Conservation (phyloP, 1,139 yeast genomes). For the Scheffersomyces quercinus region DNA sequence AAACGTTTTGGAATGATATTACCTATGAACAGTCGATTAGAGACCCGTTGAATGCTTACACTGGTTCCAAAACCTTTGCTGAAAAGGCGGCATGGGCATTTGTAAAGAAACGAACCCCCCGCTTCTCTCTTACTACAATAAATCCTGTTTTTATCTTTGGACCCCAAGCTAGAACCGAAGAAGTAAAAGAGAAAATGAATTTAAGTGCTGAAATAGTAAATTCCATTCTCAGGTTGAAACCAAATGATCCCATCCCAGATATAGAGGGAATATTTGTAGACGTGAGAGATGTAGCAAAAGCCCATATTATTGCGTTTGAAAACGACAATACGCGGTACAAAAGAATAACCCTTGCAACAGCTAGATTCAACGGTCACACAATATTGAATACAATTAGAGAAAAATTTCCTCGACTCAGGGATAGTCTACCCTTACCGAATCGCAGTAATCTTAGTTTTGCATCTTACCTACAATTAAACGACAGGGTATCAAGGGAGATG, state of each 20-base stretch:
- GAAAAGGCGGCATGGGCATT: slow-evolving; percentile 16
- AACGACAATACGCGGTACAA: too few species aligned
- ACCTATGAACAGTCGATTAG: slow-evolving; percentile 36
- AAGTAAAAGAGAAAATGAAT: slow-evolving; percentile 26
- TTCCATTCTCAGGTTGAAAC: slow-evolving; percentile 5
- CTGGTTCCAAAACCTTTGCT: slow-evolving; percentile 10
- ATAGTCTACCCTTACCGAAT: not conserved
- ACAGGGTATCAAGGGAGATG: too few species aligned
- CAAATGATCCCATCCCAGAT: slow-evolving; percentile 19
- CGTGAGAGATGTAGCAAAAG: slow-evolving; percentile 8
- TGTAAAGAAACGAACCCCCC: slow-evolving; percentile 2
- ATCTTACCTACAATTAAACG: too few species aligned
- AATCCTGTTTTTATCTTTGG: not conserved
- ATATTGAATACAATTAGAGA: slow-evolving; percentile 7
- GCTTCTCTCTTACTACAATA: not conserved
- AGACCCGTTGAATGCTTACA: slow-evolving; percentile 31
- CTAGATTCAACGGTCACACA: slow-evolving; percentile 20
- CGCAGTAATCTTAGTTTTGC: too few species aligned
- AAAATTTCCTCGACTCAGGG: slow-evolving; percentile 1
- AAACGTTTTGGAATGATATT: slow-evolving; percentile 40
- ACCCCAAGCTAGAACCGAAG: slow-evolving; percentile 22
- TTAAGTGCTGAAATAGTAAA: not conserved
- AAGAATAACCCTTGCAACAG: slow-evolving; percentile 14
- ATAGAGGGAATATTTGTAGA: slow-evolving; percentile 2
- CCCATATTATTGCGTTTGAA: slow-evolving; percentile 29